Evolutionary conservation across 805 yeast genomes (phyloP), one percentile per base, ranked within the genome.

Genomic region (Cyberlindnera veronae): DNA sequence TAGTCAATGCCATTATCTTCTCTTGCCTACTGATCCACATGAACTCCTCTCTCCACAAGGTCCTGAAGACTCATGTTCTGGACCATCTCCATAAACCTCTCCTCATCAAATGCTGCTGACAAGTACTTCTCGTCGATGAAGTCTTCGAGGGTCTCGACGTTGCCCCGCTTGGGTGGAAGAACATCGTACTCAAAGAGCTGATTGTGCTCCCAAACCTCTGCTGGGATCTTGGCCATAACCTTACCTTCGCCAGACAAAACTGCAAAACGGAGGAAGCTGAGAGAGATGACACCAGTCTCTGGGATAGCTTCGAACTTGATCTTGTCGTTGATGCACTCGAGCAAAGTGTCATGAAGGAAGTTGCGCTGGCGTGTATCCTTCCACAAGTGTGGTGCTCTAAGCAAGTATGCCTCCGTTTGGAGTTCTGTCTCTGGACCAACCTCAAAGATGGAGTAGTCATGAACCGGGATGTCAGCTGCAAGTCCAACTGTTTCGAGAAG

Each of bases 171-270:
- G 2, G 95, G 93, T 2, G 95, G 90, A 17, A 84, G 57, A 3
- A 82, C 73, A 58, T 84, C 95, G 54, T 74, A 84, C 49, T 84
- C 95, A 53, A 67, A 77, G 13, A 79, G 69, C 40, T 81, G 82
- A 39, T 79, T 69, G 19, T 72, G 57, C 2, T 72, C 71, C 84
- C 88, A 84, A 18, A 82, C 68, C 3, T 61, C 50, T 19, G 68
- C 53, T 1, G 95, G 95, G 18, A 84, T 67, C 48, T 76, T 74
- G 1, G 86, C 85, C 84, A 84, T 78, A 1, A 81, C 71, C 30
- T 77, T 72, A 18, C 77, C 77, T 57, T 84, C 93, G 14, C 84
- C 85, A 0, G 89, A 80, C 30, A 84, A 60, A 23, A 84, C 70
- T 3, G 79, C 81, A 60, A 83, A 82, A 41, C 95, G 68, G 11